A percentile compares a stretch with the other conserved stretches of the same genome.
phyloP scores from a whole-genome alignment of 257 asterid species.

The Forsythia viridissima region DNA sequence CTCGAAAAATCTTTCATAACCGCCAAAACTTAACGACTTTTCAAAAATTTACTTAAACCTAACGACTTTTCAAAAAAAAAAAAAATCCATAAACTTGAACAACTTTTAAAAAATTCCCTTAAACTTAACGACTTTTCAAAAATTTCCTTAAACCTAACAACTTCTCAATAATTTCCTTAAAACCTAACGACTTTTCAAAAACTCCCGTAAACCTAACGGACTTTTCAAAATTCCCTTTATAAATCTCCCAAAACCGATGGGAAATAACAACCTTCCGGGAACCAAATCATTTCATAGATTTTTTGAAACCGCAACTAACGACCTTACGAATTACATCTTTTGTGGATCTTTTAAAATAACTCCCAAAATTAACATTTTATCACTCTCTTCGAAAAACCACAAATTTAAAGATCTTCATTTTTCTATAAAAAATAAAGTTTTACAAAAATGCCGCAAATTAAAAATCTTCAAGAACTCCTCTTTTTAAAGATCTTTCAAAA shows the following conservation, averaged over 20 bases:
- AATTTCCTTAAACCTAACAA: not conserved
- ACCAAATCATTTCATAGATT: not conserved
- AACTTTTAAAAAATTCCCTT: not conserved
- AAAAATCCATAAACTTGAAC: not conserved
- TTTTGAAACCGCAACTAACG: not conserved
- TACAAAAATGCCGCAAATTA: not conserved
- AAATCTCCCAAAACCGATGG: not conserved
- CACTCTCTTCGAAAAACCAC: slow-evolving; percentile 4
- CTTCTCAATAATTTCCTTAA: not conserved
- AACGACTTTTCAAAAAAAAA: slow-evolving; percentile 15
- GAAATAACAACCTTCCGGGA: not conserved
- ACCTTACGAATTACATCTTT: not conserved
- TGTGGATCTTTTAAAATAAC: not conserved
- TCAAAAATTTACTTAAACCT: not conserved
- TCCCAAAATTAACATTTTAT: not conserved
- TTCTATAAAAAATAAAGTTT: not conserved
- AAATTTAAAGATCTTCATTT: slow-evolving; percentile 6
- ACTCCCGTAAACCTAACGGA: not conserved
- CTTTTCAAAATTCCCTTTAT: not conserved
- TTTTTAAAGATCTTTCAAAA: slow-evolving; percentile 21
- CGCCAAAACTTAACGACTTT: not conserved
- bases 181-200: not conserved
- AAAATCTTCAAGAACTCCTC: slow-evolving; percentile 7
- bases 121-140: not conserved
- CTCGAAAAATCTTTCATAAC: slow-evolving; percentile 6